phyloP scores from a whole-genome alignment of 2,329 filamentous ascomycete genomes.

The Sarocladium strictum region DNA sequence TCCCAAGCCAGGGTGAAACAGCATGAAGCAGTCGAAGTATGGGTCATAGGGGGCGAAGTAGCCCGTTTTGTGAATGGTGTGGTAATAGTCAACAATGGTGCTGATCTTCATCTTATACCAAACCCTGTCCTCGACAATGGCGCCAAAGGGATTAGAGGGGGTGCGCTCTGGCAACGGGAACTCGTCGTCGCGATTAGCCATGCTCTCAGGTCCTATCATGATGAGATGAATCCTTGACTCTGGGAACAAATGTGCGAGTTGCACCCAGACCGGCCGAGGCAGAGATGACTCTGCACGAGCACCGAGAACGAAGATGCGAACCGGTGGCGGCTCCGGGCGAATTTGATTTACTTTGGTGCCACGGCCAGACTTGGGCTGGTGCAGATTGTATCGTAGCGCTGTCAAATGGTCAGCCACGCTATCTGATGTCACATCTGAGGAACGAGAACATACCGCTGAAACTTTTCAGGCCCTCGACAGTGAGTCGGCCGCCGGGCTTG shows the following conservation, averaged over 20 bases:
- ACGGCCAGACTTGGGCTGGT: constrained; percentile 76
- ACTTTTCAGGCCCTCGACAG: constrained; percentile 85
- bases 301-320: constrained; percentile 88
- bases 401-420: constrained; percentile 6
- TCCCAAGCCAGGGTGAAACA: constrained; percentile 94
- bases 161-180: constrained; percentile 87
- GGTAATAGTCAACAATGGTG: constrained; percentile 97
- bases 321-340: constrained; percentile 76
- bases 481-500: constrained; percentile 68
- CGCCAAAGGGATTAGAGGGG: constrained; percentile 81
- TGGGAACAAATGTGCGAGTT: constrained; percentile 93
- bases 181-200: constrained; percentile 89
- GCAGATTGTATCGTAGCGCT: constrained; percentile 90
- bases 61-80: constrained; percentile 86
- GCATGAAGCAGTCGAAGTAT: constrained; percentile 95
- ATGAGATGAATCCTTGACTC: constrained; percentile 82
- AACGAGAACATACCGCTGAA: constrained; percentile 65
- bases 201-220: constrained; percentile 93
- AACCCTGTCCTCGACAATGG: constrained; percentile 87
- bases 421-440: background rate
- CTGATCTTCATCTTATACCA: constrained; percentile 90
- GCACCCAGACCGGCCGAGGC: constrained; percentile 88
- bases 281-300: constrained; percentile 96
- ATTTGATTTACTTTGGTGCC: constrained; percentile 71
- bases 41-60: constrained; percentile 93